phyloP scores from a whole-genome alignment of 2,329 filamentous ascomycete genomes.

The Colletotrichum somersetense region DNA sequence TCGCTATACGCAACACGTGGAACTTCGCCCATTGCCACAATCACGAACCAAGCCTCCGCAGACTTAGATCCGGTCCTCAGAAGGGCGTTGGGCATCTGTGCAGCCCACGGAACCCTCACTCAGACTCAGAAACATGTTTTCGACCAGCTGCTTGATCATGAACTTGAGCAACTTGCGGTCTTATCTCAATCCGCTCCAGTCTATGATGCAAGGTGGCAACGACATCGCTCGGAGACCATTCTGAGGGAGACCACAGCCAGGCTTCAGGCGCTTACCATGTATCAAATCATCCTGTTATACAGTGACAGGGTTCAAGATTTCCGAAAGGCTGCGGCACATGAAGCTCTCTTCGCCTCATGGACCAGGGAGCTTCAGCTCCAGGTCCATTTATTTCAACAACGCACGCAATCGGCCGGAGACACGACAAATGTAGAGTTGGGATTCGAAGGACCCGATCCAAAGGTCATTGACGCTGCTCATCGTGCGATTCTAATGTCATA shows the following conservation, averaged over 20 bases:
- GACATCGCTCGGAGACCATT: neutral
- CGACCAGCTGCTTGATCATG: constrained; percentile 14
- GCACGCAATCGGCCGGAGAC: neutral
- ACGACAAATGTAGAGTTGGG: neutral
- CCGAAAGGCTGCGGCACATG: constrained; percentile 2
- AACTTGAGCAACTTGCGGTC: constrained; percentile 2
- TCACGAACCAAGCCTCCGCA: too few species aligned
- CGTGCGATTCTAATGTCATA: constrained; percentile 25
- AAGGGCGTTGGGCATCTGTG: constrained; percentile 24
- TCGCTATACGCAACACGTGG: constrained; percentile 20
- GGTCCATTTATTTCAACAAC: constrained; percentile 5
- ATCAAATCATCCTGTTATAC: constrained; percentile 28
- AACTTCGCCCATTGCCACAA: neutral
- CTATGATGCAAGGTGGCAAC: neutral
- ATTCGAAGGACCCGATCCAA: neutral
- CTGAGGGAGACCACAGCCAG: neutral
- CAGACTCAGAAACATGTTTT: neutral
- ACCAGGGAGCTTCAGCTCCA: constrained; percentile 22
- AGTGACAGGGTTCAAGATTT: constrained; percentile 2
- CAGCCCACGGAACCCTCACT: constrained; percentile 15
- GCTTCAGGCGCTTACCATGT: constrained; percentile 22
- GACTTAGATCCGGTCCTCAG: neutral
- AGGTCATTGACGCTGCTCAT: constrained; percentile 5
- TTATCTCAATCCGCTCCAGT: neutral
- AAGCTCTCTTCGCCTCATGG: constrained; percentile 24